Base-by-base conservation (phyloP, 768 basidiomycete species). In the Saitozyma podzolica region DNA sequence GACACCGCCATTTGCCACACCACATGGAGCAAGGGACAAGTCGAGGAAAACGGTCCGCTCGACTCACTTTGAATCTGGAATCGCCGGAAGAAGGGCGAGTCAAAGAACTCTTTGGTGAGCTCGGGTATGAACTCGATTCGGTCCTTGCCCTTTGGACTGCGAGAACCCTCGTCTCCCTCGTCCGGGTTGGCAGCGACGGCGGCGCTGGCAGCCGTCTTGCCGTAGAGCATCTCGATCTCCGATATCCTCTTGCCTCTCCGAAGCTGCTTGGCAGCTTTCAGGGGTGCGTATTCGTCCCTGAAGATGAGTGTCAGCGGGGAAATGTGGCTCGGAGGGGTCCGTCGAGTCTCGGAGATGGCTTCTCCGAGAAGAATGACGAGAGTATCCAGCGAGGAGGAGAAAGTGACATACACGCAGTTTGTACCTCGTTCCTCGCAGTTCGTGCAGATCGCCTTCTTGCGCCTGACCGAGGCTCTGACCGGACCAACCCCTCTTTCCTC, bases 261-360 rank as follows among this genome's bases (percentile, higher is more conserved):
- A 6, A 93, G 84, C 40, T 92, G 81, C 80, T 93, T 95, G 63
- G 91, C 90, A 1, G 91, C 89, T 75, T 93, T 93, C 49, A 92
- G 87, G 69, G 92, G 88, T 19, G 90, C 90, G 72, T 91, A 93
- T 75, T 93, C 92, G 76, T 95, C 92, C 20, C 92, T 95, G 78
- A 9, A 11, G 39, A 20, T 39, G 51, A 39, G 9, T 40, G 39
- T 48, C 43, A 29, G n/a, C 45, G 29, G 29, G 29, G 29, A 5
- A 29, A 29, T 29, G 2, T 29, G 2, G 29, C 29, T 5, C 29
- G 5, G 5, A 29, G 29, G 2, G 29, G 29, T 29, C 29, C 29
- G 29, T 29, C 29, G 2, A 29, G 29, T 29, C 29, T 29, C 29
- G 29, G 29, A 29, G 29, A 29, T 5, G 29, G 5, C 29, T 5